Base-by-base conservation (phyloP, 305 asterid genomes). In the Fraxinus ornus region DNA sequence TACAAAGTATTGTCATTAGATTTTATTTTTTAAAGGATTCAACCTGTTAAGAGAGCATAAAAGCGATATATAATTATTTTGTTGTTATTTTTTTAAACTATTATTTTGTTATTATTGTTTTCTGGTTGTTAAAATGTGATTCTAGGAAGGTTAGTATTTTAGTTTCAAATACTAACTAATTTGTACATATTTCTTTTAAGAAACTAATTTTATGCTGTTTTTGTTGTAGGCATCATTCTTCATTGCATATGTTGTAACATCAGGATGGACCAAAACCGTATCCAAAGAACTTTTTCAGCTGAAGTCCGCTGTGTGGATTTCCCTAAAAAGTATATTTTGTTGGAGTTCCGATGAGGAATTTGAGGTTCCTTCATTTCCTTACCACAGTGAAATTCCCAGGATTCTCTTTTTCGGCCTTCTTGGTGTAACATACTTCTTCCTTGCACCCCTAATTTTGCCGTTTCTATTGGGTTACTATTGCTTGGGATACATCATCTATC, bases 181-280 rank as follows among this genome's bases (percentile, higher is more conserved):
- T 66, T 13, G 30, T 71, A 13, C 44, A 28, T 74, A 80, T 85
- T 62, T 71, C 24, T 75, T 60, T 0, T 36, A 75, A 47, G 68
- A 79, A n/a, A 33, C 72, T 17, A 79, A 78, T 77, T 73, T 55
- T 79, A 19, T 79, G 36, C 37, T 78, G 22, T 26, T 86, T 77
- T 76, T 84, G 84, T 77, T 83, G 84, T 88, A 96, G 99, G 99
- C 99, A 76, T 82, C 97, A 33, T 96, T 94, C 90, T 96, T 96
- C 91, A 92, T 96, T 80, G 93, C 99, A 1, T 96, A 96, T 87
- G 98, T 96, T 79, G 98, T 96, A 81, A 96, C 99, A 47, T 91
- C 98, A 74, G 99, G 99, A 85, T 96, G 99, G 99, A 96, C 98
- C 80, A 92, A 88, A 77, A 90, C 91, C 8, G 82, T 89, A 84